A percentile compares a stretch with the other conserved stretches of the same genome.
Evolutionary conservation across 2,329 filamentous ascomycete genomes (phyloP).

Genomic region (Sarocladium strictum): DNA sequence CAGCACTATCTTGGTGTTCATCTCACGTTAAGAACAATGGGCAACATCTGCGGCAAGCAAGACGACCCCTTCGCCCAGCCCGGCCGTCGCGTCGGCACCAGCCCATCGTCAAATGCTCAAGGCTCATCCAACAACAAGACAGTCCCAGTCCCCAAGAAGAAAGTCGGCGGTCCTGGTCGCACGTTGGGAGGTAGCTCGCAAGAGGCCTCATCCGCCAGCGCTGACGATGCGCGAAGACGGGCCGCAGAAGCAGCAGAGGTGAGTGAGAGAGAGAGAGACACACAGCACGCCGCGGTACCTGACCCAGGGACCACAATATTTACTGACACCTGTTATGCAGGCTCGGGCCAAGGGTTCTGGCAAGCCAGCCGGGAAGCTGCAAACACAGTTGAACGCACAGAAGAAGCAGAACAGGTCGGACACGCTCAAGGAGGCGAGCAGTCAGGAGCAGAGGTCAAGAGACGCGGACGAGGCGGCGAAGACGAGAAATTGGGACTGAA

Average conservation of each 20-base stretch:
- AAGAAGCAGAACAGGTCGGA: slow-evolving; percentile 66
- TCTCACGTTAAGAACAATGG: slow-evolving; percentile 49
- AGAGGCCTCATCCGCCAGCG: slow-evolving; percentile 7
- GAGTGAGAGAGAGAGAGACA: slow-evolving; percentile 23
- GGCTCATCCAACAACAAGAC: slow-evolving; percentile 38
- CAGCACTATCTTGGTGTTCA: background rate
- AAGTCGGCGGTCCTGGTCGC: slow-evolving; percentile 52
- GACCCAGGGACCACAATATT: slow-evolving; percentile 5
- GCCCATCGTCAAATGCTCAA: slow-evolving; percentile 22
- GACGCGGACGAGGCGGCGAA: slow-evolving; percentile 57
- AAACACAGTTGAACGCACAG: slow-evolving; percentile 65
- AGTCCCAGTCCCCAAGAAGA: slow-evolving; percentile 45
- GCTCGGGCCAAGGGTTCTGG: slow-evolving; percentile 57
- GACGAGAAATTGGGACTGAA: slow-evolving; percentile 29
- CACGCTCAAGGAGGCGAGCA: slow-evolving; percentile 62
- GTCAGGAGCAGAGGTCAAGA: slow-evolving; percentile 57
- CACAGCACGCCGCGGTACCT: too few species aligned
- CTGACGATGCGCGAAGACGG: slow-evolving; percentile 59
- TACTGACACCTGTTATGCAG: slow-evolving; percentile 32
- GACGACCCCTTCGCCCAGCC: slow-evolving; percentile 63
- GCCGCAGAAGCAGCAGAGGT: slow-evolving; percentile 85
- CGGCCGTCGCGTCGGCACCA: slow-evolving; percentile 64
- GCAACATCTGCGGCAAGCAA: slow-evolving; percentile 81
- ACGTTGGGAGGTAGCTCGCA: slow-evolving; percentile 54
- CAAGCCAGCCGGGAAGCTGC: slow-evolving; percentile 62